Evolutionary conservation across 1,139 yeast genomes (phyloP), one percentile per base, ranked within the genome.

Genomic region (Geotrichum klebahnii): DNA sequence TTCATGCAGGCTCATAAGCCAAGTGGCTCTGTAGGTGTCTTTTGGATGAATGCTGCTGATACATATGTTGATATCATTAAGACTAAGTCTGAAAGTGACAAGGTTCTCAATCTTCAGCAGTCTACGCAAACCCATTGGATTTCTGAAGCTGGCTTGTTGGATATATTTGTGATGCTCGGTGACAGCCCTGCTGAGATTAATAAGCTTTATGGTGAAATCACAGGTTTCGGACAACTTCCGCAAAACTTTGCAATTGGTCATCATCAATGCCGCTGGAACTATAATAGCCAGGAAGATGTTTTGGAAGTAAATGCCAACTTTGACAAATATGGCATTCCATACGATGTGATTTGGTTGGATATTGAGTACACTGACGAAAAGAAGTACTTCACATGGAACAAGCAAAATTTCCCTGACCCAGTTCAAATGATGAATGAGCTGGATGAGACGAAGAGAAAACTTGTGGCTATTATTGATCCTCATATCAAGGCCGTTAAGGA

Each of bases 221-320:
- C 95, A 0, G 98, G 99, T 0, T 77, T 71, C 54, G 74, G 88
- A 0, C 67, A 72, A 10, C 70, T 92, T n/a, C 99, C 98, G 0
- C 86, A 81, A 55, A 59, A 82, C 39, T 85, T 89, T 59, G 74
- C 96, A 0, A 68, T 89, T 32, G 98, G 96, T 0, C 87, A 92
- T 63, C 98, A 92, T 64, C 97, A 90, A 67, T 92, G 97, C 65
- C 77, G 98, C 61, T 92, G 98, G 98, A 94, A 92, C 67, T 92
- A 92, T 69, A 87, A 88, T 62, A 89, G 85, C 58, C 90, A 86
- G 62, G 76, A 76, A 9, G 98, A 92, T 67, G 92, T 92, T 1
- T 67, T 88, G 36, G 81, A 77, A 5, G 84, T 92, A 23, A 77
- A 78, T 57, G 65, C 73, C 3, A 75, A 79, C 54, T 84, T 94